Evolutionary conservation across 768 basidiomycete genomes (phyloP).

Genomic region (Trametes villosa): DNA sequence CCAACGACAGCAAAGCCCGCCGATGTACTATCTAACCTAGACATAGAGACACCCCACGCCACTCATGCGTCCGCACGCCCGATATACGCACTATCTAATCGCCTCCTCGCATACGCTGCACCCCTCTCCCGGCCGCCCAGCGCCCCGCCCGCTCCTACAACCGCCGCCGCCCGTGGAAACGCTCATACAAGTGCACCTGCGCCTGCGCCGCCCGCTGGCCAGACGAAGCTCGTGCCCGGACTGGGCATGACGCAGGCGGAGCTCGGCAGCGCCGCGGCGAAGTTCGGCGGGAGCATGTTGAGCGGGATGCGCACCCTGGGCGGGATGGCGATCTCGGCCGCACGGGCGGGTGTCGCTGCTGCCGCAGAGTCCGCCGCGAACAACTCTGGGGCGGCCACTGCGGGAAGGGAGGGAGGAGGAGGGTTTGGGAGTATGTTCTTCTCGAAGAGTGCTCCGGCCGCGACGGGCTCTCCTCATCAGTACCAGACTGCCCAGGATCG

Average conservation of each 20-base stretch:
- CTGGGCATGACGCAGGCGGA: slow-evolving; percentile 51
- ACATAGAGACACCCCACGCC: slow-evolving; percentile 28
- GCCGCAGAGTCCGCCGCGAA: slow-evolving; percentile 23
- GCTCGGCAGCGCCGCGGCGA: slow-evolving; percentile 56
- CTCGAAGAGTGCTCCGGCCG: slow-evolving; percentile 66
- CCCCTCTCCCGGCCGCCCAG: slow-evolving; percentile 34
- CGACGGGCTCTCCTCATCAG: slow-evolving; percentile 31
- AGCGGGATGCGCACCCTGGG: slow-evolving; percentile 68
- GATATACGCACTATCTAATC: slow-evolving; percentile 61
- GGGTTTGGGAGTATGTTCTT: slow-evolving; percentile 44
- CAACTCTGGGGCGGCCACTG: slow-evolving; percentile 6
- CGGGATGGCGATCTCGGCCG: slow-evolving; percentile 60
- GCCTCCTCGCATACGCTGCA: slow-evolving; percentile 66
- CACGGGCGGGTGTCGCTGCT: slow-evolving; percentile 32
- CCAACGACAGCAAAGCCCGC: slow-evolving; percentile 39
- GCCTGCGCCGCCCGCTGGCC: slow-evolving; percentile 12
- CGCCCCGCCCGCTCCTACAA: slow-evolving; percentile 17
- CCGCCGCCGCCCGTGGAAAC: slow-evolving; percentile 2
- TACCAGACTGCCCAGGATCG: slow-evolving; percentile 19
- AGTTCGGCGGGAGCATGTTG: slow-evolving; percentile 63
- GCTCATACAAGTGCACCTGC: slow-evolving; percentile 21
- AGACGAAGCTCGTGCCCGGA: slow-evolving; percentile 28
- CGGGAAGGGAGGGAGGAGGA: not conserved
- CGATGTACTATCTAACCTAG: slow-evolving; percentile 43
- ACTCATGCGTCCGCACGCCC: slow-evolving; percentile 43